These are phyloP conservation scores for Brasilioporus rufonigricans DNA, from an alignment of 768 basidiomycete genomes.

Conservation along the genomic window DNA sequence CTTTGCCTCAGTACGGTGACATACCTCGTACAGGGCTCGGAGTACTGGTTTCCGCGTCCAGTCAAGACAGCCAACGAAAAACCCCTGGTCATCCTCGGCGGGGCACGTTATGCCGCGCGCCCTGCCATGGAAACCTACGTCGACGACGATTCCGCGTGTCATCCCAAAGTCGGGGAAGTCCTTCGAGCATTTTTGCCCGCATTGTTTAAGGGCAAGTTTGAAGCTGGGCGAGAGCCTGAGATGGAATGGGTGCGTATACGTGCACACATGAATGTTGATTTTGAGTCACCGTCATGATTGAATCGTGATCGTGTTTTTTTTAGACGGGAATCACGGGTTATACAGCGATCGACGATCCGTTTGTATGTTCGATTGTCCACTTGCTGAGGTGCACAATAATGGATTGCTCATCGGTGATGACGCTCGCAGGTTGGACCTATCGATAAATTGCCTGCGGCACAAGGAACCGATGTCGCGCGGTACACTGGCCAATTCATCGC, in stretches of 20 bases:
- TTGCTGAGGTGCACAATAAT: not conserved
- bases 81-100: constrained; percentile 73
- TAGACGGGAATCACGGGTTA: constrained; percentile 86
- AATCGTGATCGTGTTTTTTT: not conserved
- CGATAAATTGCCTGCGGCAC: constrained; percentile 24
- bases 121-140: constrained; percentile 49
- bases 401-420: not conserved
- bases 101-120: constrained; percentile 47
- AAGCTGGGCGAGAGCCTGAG: constrained; percentile 50
- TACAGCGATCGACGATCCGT: constrained; percentile 59
- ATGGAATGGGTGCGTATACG: constrained; percentile 68
- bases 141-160: constrained; percentile 56
- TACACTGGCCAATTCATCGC: constrained; percentile 66
- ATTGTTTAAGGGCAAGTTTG: constrained; percentile 55
- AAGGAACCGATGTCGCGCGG: constrained; percentile 16
- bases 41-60: constrained; percentile 85
- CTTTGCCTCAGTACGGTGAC: not conserved
- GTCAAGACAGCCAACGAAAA: constrained; percentile 28
- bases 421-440: constrained; percentile 60
- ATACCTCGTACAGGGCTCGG: constrained; percentile 39
- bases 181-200: constrained; percentile 60
- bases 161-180: constrained; percentile 43
- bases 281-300: too few relatives aligned
- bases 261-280: not conserved
- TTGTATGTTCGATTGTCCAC: constrained; percentile 42